Evolutionary conservation across 371 early-diverging fungal species (phyloP), one percentile per base, ranked within the genome.

Genomic region (Mortierella sp.): DNA sequence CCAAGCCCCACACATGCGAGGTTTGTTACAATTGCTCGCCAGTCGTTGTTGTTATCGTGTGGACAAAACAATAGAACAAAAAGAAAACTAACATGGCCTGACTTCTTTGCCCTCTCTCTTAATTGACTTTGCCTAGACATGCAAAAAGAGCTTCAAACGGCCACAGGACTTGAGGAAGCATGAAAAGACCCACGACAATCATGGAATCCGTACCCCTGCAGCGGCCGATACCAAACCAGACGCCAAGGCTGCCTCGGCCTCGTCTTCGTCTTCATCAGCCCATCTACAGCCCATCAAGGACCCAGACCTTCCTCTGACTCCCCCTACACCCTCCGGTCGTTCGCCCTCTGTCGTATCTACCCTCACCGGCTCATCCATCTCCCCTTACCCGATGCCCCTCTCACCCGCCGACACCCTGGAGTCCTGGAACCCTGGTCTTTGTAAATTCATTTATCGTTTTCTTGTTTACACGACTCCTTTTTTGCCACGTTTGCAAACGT

Each of bases 91-190:
- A 16, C 58, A 24, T 61, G 34, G 10, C 11, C 41, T 55, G 2
- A 39, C 64, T 52, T 50, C 34, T 41, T n/a, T n/a, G n/a, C 7
- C n/a, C 1, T 58, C 16, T 26, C 2, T 64, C 16, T 58, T 11
- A 14, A 44, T 43, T 37, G 6, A 55, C 11, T 43, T 52, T 58
- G 37, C 9, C 52, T 86, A 95, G 93, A 80, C 85, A 52, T 98
- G 98, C 86, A 84, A 87, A 44, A 95, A 97, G 83, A 86, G 94
- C 10, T 98, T 98, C 88, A 98, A 98, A 86, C 90, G 98, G 11
- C 96, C 95, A 6, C 97, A 97, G 89, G 98, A 98, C 79, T 86
- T 96, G 79, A 97, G 95, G 85, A 98, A 98, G 84, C 98, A 98
- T 86, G 94, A 95, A 78, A 93, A 92, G 83, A 94, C 92, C 13